Evolutionary conservation across 805 yeast genomes (phyloP).

Genomic region (Dipodascopsis tothii): DNA sequence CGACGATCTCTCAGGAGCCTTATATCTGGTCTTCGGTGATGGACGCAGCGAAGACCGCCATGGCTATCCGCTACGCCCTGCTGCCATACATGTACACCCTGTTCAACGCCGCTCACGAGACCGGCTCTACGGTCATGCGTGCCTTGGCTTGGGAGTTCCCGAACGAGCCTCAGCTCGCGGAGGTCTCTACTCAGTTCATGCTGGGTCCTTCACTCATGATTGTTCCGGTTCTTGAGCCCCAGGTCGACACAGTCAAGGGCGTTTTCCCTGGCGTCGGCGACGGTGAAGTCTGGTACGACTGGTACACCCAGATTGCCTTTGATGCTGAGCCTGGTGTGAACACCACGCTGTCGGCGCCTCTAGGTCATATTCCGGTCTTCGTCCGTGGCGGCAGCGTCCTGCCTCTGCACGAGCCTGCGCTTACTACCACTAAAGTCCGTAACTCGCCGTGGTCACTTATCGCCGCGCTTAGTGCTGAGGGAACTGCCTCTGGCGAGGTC

Average conservation of each 20-base stretch:
- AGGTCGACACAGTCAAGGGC: conserved; percentile 32
- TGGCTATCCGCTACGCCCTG: conserved; percentile 39
- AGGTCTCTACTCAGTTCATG: conserved; percentile 64
- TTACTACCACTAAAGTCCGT: conserved; percentile 54
- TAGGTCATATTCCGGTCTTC: conserved; percentile 53
- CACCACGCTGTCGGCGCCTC: conserved; percentile 33
- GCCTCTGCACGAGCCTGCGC: conserved; percentile 47
- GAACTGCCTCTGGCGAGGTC: conserved; percentile 43
- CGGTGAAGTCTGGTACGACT: conserved; percentile 9
- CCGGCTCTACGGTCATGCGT: conserved; percentile 55
- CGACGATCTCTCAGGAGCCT: conserved; percentile 31
- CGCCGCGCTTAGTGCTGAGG: conserved; percentile 43
- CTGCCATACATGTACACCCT: conserved; percentile 62
- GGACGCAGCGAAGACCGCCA: conserved; percentile 29
- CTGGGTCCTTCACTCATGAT: conserved; percentile 54
- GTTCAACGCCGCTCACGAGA: conserved; percentile 46
- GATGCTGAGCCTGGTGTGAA: conserved; percentile 30
- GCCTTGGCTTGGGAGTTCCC: conserved; percentile 59
- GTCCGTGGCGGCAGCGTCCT: conserved; percentile 60
- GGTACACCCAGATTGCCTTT: conserved; percentile 27
- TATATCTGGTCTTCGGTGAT: conserved; percentile 31
- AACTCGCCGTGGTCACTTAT: conserved; percentile 64
- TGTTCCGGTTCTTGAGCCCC: conserved; percentile 47
- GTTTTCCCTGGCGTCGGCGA: conserved; percentile 35
- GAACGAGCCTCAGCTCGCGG: conserved; percentile 33